Evolutionary conservation across 345 rosid species (phyloP).

Genomic region (Populus alba): DNA sequence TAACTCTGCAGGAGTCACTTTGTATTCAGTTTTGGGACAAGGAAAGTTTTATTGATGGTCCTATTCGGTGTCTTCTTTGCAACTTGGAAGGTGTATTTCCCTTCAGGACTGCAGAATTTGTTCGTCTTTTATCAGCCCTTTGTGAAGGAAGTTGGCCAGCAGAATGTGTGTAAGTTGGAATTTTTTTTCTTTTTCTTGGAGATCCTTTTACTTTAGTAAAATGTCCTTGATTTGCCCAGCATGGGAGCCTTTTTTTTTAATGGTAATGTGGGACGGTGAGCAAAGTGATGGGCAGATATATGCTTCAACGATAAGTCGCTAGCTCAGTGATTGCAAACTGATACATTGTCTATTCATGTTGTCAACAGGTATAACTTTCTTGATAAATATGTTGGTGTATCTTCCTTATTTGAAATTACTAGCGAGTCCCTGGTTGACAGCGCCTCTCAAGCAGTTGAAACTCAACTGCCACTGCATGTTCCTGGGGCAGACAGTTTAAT

Average conservation of each 20-base stretch:
- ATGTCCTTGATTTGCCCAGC: neutral
- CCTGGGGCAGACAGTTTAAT: slow-evolving; percentile 78
- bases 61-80: slow-evolving; percentile 88
- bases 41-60: slow-evolving; percentile 88
- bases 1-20: slow-evolving; percentile 71
- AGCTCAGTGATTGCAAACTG: neutral
- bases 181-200: neutral
- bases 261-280: neutral
- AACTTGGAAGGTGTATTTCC: slow-evolving; percentile 92
- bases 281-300: neutral
- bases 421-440: slow-evolving; percentile 49
- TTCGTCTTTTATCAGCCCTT: slow-evolving; percentile 77
- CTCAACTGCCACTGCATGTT: slow-evolving; percentile 52
- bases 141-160: slow-evolving; percentile 98
- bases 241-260: neutral
- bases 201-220: neutral
- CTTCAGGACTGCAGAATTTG: slow-evolving; percentile 60
- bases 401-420: slow-evolving; percentile 67
- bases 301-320: neutral
- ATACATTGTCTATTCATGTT: slow-evolving; percentile 13
- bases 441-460: slow-evolving; percentile 62
- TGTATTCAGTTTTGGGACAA: slow-evolving; percentile 96
- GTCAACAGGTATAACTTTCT: slow-evolving; percentile 78
- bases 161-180: slow-evolving; percentile 81
- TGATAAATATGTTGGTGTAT: slow-evolving; percentile 80